These are phyloP conservation scores for Epichloe uncinata DNA, from an alignment of 2,329 filamentous ascomycete species.

Conservation along the genomic window DNA sequence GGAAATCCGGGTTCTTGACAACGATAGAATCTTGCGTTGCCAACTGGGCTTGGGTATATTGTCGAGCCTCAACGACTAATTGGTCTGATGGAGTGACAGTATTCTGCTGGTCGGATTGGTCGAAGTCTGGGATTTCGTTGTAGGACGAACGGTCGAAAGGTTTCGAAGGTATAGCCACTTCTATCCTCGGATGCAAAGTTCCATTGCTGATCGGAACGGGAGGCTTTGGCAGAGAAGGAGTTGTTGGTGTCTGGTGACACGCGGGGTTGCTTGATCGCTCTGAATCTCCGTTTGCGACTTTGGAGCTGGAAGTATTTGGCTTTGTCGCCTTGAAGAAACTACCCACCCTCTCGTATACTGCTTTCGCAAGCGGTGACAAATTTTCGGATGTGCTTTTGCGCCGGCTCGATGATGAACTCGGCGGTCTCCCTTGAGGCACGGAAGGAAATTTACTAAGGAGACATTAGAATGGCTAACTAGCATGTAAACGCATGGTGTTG, in stretches of 20 bases:
- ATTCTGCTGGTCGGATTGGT: conserved; percentile 7
- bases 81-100: conserved; percentile 8
- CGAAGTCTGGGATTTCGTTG: conserved; percentile 16
- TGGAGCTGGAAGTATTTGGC: conserved; percentile 15
- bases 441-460: conserved; percentile 38
- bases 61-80: conserved; percentile 5
- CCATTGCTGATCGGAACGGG: background rate
- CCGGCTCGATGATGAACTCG: conserved; percentile 8
- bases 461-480: background rate
- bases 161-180: conserved; percentile 35
- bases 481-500: background rate
- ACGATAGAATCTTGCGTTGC: background rate
- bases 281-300: conserved; percentile 24
- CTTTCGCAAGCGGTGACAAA: conserved; percentile 34
- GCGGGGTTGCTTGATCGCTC: conserved; percentile 10
- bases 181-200: conserved; percentile 22
- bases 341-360: conserved; percentile 27
- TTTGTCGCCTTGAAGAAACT: conserved; percentile 27
- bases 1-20: conserved; percentile 20
- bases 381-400: conserved; percentile 23
- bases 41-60: conserved; percentile 5
- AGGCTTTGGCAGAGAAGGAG: background rate
- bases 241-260: conserved; percentile 5
- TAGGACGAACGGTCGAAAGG: conserved; percentile 25
- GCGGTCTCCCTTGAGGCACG: conserved; percentile 11